These are phyloP conservation scores for Serendipita indica DNA, from an alignment of 768 basidiomycete genomes.

Conservation along the genomic window DNA sequence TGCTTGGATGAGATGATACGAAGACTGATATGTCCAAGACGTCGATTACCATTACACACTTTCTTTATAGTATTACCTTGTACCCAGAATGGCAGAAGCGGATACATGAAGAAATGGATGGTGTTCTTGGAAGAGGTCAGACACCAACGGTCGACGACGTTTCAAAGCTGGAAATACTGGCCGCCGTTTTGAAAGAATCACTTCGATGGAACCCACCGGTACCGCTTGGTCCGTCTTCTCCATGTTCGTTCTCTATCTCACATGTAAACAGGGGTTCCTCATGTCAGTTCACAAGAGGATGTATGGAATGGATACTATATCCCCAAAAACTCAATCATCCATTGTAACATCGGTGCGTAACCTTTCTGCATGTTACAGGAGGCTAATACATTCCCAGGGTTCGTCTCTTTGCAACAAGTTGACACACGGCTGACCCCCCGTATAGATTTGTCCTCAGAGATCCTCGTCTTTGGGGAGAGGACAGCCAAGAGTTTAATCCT, in stretches of 20 bases:
- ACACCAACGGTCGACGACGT: background rate
- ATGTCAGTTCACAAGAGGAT: conserved; percentile 22
- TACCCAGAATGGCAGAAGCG: conserved; percentile 7
- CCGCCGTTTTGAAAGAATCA: background rate
- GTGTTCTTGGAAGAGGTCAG: background rate
- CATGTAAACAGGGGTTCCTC: conserved; percentile 23
- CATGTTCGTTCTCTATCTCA: too few species aligned
- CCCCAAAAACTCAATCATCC: conserved; percentile 32
- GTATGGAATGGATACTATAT: conserved; percentile 24
- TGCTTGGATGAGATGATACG: background rate
- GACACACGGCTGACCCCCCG: too few species aligned
- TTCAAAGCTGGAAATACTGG: background rate
- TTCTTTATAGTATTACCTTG: conserved; percentile 16
- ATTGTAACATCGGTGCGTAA: conserved; percentile 31
- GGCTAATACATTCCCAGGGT: too few species aligned
- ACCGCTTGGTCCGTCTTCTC: background rate
- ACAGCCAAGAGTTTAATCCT: conserved; percentile 3
- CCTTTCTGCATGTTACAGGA: too few species aligned
- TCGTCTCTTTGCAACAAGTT: too few species aligned
- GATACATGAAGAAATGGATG: background rate
- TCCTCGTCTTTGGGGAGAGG: background rate
- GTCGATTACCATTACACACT: background rate
- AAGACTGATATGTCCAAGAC: background rate
- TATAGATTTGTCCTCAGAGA: background rate
- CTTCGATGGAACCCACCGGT: background rate